These are phyloP conservation scores for Pyrus hybrid DNA, from an alignment of 331 rosid species.

Conservation along the genomic window DNA sequence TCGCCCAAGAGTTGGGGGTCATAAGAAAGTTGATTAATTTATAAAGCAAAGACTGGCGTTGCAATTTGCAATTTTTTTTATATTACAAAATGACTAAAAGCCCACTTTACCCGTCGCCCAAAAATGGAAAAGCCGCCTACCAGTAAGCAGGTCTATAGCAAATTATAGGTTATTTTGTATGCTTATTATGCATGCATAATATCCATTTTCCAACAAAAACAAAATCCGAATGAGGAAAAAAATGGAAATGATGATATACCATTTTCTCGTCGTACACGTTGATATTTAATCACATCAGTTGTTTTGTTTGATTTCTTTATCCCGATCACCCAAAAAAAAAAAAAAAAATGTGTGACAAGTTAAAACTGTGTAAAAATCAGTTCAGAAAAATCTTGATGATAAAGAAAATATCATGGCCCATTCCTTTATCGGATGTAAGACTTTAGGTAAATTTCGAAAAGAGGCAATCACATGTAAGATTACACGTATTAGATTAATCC, in stretches of 20 bases:
- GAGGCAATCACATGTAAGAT: not conserved
- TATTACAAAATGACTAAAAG: not conserved
- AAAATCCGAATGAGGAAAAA: not conserved
- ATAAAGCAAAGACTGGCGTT: not conserved
- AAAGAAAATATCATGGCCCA: not conserved
- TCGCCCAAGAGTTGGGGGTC: not conserved
- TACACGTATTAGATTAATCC: not conserved
- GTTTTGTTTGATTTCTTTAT: not conserved
- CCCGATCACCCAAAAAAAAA: too few relatives aligned
- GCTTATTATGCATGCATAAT: not conserved
- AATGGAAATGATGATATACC: not conserved
- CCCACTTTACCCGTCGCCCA: not conserved
- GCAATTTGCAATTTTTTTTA: not conserved
- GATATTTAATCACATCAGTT: not conserved
- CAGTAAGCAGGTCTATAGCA: not conserved
- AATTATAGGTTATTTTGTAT: not conserved
- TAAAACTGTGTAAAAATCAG: too few relatives aligned
- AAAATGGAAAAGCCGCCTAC: not conserved
- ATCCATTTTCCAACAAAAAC: not conserved
- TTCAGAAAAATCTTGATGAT: too few relatives aligned
- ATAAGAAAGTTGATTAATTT: not conserved
- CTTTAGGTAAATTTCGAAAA: not conserved
- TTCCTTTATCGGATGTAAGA: not conserved
- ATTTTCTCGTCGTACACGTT: not conserved
- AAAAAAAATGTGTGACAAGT: too few relatives aligned